phyloP scores from a whole-genome alignment of 768 basidiomycete species.

The Tricholoma furcatifolium region DNA sequence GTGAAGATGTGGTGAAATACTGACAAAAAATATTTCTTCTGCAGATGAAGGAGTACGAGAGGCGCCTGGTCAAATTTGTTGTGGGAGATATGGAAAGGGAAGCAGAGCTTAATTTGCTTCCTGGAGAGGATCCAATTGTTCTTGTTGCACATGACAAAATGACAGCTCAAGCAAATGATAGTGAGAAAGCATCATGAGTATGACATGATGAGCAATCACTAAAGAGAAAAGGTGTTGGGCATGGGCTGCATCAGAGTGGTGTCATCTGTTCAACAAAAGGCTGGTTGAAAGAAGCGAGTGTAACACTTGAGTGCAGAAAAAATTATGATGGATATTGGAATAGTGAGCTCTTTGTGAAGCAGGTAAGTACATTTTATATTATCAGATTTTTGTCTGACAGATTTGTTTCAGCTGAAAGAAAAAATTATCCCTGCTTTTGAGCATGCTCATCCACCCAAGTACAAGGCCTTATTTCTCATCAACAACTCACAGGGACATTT shows the following conservation, averaged over 20 bases:
- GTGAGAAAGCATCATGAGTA: background rate
- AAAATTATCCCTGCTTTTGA: slow-evolving; percentile 4
- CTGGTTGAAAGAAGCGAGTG: too few relatives aligned
- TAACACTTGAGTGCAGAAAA: too few relatives aligned
- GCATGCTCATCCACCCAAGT: slow-evolving; percentile 4
- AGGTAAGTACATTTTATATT: background rate
- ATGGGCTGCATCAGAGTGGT: slow-evolving; percentile 3
- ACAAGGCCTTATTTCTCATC: slow-evolving; percentile 1
- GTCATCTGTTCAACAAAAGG: slow-evolving; percentile 1
- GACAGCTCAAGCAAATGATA: slow-evolving; percentile 38
- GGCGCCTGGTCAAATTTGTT: slow-evolving; percentile 19
- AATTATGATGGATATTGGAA: too few relatives aligned
- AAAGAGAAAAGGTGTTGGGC: slow-evolving; percentile 4
- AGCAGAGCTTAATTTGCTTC: slow-evolving; percentile 12
- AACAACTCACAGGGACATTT: slow-evolving; percentile 3
- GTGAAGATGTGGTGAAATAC: slow-evolving; percentile 33
- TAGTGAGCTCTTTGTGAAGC: background rate
- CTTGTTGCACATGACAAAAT: too few relatives aligned
- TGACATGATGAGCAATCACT: slow-evolving; percentile 3
- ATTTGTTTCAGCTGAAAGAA: background rate
- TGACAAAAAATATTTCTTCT: slow-evolving; percentile 30
- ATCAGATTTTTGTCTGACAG: background rate
- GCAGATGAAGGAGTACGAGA: slow-evolving; percentile 18
- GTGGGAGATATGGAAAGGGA: slow-evolving; percentile 15
- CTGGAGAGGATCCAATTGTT: slow-evolving; percentile 24